A percentile compares a stretch with the other conserved stretches of the same genome.
Conservation (phyloP, 192 early-diverging fungal genomes). For the Coemansia biformis region DNA sequence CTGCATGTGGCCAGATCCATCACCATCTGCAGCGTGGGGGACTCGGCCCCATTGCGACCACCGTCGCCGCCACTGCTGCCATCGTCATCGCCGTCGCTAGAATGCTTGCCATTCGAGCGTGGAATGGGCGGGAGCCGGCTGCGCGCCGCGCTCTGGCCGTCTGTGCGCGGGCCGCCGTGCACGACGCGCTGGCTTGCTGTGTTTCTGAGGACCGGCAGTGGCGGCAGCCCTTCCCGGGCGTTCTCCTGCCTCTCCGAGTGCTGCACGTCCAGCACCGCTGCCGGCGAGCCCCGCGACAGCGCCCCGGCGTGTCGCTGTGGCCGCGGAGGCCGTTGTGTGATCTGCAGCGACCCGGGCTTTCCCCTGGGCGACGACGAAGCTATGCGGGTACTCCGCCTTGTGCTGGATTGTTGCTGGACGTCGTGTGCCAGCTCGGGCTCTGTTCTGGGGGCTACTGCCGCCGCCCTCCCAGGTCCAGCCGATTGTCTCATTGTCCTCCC, state of each 20-base stretch:
- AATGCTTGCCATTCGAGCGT: background rate
- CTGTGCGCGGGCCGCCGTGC: too few species aligned
- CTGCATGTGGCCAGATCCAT: background rate
- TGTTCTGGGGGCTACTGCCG: background rate
- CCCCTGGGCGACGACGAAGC: background rate
- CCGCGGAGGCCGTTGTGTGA: slow-evolving; percentile 3
- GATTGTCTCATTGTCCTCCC: slow-evolving; percentile 1
- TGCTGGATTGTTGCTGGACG: background rate
- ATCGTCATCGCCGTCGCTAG: background rate
- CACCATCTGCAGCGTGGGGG: slow-evolving; percentile 16
- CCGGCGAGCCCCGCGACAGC: background rate
- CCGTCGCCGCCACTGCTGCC: background rate
- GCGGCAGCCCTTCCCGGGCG: background rate
- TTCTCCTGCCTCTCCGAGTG: slow-evolving; percentile 1
- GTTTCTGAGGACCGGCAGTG: background rate
- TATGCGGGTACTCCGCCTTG: background rate
- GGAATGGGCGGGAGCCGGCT: too few species aligned
- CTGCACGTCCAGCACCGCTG: background rate
- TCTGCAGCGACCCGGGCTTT: background rate
- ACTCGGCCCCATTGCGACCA: slow-evolving; percentile 9
- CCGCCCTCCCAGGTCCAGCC: background rate
- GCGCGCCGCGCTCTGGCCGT: too few species aligned
- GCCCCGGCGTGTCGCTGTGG: background rate
- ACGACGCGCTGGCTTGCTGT: too few species aligned
- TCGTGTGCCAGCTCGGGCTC: background rate